Evolutionary conservation across 1,284 basidiomycete species (phyloP).

Genomic region (Ganoderma boninense): DNA sequence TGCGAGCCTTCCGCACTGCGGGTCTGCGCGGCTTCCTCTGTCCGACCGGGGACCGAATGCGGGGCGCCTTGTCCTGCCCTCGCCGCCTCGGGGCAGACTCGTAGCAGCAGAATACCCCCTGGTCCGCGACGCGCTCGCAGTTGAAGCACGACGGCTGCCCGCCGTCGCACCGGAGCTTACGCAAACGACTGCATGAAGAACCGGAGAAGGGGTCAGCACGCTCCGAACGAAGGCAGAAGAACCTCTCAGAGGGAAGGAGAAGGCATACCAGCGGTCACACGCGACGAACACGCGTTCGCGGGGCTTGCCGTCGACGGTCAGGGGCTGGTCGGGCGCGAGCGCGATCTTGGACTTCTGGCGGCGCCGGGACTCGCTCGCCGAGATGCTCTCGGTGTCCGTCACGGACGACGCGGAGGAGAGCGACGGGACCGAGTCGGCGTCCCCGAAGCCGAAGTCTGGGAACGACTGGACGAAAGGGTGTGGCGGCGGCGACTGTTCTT

Average conservation of each 20-base stretch:
- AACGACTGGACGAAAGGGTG: background rate
- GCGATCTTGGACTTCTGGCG: conserved; percentile 19
- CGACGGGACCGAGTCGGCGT: background rate
- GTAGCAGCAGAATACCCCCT: conserved; percentile 24
- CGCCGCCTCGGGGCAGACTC: conserved; percentile 25
- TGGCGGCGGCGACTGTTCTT: background rate
- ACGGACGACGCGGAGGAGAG: background rate
- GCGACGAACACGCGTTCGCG: conserved; percentile 31
- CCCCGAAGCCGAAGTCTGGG: background rate
- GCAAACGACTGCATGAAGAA: conserved; percentile 21
- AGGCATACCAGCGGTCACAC: conserved; percentile 29
- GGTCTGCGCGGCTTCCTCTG: conserved; percentile 20
- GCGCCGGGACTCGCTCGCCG: conserved; percentile 1
- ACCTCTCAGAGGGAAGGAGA: background rate
- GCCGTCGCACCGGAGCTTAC: conserved; percentile 42
- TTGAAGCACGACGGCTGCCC: conserved; percentile 35
- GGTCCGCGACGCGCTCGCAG: conserved; percentile 30
- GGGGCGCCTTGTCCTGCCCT: conserved; percentile 31
- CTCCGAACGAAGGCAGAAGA: background rate
- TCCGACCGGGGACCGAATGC: conserved; percentile 30
- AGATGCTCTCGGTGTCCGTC: background rate
- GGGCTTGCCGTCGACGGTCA: conserved; percentile 30
- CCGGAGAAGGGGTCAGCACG: background rate
- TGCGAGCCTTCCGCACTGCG: conserved; percentile 3
- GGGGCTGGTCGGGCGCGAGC: conserved; percentile 26